Conservation (phyloP, 2,329 filamentous ascomycete genomes). For the Penicillium psychrosexuale region DNA sequence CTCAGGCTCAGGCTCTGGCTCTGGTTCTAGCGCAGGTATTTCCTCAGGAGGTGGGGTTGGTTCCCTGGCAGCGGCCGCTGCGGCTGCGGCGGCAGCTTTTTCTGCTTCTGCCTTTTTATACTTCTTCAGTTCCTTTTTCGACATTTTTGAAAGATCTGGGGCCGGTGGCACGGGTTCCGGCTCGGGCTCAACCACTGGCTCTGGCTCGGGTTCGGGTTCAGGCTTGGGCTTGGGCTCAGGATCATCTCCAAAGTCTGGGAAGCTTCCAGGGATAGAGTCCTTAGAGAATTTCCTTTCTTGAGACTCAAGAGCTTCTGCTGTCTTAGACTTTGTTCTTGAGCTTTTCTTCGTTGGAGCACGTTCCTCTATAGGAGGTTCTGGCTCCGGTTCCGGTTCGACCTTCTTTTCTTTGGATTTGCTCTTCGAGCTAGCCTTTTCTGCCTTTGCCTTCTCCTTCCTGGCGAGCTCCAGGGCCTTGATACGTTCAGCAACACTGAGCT, state of each 20-base stretch:
- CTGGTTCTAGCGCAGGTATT: constrained; percentile 31
- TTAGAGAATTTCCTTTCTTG: constrained; percentile 36
- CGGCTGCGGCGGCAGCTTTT: constrained; percentile 28
- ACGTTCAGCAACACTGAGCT: constrained; percentile 52
- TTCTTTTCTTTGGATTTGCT: constrained; percentile 30
- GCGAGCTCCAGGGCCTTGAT: constrained; percentile 49
- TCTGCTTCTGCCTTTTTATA: constrained; percentile 27
- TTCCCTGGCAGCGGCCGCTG: constrained; percentile 16
- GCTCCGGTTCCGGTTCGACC: constrained; percentile 22
- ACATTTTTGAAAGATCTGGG: constrained; percentile 25
- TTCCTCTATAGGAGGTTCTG: constrained; percentile 32
- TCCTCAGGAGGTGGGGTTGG: constrained; percentile 36
- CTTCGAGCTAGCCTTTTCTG: constrained; percentile 35
- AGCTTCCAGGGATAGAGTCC: constrained; percentile 55
- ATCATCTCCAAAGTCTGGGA: constrained; percentile 45
- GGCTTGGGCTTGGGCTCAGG: constrained; percentile 17
- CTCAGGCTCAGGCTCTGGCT: constrained; percentile 22
- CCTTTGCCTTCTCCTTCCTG: constrained; percentile 41
- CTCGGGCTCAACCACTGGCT: constrained; percentile 33
- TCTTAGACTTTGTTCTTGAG: constrained; percentile 21
- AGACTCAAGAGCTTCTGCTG: constrained; percentile 18
- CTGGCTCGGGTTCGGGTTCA: constrained; percentile 39
- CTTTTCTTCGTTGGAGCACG: constrained; percentile 41
- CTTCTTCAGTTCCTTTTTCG: constrained; percentile 30
- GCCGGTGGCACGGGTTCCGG: constrained; percentile 26